Conservation (phyloP, 2,329 filamentous ascomycete species). For the Alternaria arborescens region DNA sequence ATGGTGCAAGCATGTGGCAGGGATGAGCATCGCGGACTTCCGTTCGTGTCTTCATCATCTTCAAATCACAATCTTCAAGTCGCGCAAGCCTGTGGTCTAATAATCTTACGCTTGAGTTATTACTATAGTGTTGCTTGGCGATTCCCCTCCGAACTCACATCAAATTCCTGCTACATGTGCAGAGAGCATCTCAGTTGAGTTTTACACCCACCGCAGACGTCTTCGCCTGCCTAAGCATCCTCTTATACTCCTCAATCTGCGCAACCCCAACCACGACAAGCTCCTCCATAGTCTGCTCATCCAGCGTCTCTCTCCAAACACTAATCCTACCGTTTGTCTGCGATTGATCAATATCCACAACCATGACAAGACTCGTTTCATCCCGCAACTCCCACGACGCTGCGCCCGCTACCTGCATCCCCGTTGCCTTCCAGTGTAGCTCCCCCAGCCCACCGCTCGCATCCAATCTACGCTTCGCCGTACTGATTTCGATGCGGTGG, state of each 20-base stretch:
- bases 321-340: background rate
- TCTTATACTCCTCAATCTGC: background rate
- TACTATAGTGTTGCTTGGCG: too few relatives aligned
- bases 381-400: background rate
- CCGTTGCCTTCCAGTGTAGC: background rate
- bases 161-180: too few relatives aligned
- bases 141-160: rapidly evolving
- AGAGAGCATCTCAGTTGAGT: background rate
- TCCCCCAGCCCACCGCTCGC: background rate
- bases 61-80: too few relatives aligned
- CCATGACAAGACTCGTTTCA: background rate
- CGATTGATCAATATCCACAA: background rate
- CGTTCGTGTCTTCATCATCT: background rate
- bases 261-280: background rate
- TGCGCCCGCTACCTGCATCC: background rate
- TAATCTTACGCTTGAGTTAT: too few relatives aligned
- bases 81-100: too few relatives aligned
- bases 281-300: background rate
- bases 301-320: background rate
- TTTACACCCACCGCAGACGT: background rate
- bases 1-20: background rate
- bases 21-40: background rate
- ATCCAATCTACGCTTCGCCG: background rate
- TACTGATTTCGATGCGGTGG: background rate
- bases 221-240: background rate